Evolutionary conservation across 441 rosid species (phyloP).

Genomic region (Gossypium gossypioides): DNA sequence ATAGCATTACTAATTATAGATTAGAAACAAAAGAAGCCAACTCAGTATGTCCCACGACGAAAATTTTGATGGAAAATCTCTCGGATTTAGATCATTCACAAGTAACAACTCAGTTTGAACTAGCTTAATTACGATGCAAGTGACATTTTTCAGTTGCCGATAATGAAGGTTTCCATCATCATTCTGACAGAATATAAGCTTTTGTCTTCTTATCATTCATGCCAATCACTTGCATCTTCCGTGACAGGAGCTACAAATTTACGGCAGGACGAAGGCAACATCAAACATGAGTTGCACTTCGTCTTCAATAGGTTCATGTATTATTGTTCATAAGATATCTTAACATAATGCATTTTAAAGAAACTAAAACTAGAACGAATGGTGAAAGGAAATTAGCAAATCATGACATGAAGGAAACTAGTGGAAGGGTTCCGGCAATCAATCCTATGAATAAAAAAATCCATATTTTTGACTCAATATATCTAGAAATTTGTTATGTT

Average conservation of each 20-base stretch:
- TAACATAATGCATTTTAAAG: background rate
- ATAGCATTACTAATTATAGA: background rate
- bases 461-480: background rate
- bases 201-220: background rate
- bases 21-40: background rate
- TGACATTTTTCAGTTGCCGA: background rate
- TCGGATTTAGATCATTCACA: background rate
- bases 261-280: background rate
- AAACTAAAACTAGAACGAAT: background rate
- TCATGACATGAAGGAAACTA: background rate
- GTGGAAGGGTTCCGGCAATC: background rate
- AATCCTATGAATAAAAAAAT: background rate
- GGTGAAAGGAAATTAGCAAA: background rate
- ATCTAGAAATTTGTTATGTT: background rate
- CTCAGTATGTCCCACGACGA: background rate
- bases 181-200: background rate
- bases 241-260: background rate
- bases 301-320: background rate
- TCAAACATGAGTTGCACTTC: background rate
- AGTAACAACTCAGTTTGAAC: background rate
- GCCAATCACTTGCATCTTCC: background rate
- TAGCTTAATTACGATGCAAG: background rate
- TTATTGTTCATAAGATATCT: background rate
- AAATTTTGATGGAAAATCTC: background rate
- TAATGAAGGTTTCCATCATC: background rate